Percentiles rank a stretch among this genome's conserved stretches.
Conservation (phyloP, 1,284 basidiomycete genomes). For the Ustilago crameri region DNA sequence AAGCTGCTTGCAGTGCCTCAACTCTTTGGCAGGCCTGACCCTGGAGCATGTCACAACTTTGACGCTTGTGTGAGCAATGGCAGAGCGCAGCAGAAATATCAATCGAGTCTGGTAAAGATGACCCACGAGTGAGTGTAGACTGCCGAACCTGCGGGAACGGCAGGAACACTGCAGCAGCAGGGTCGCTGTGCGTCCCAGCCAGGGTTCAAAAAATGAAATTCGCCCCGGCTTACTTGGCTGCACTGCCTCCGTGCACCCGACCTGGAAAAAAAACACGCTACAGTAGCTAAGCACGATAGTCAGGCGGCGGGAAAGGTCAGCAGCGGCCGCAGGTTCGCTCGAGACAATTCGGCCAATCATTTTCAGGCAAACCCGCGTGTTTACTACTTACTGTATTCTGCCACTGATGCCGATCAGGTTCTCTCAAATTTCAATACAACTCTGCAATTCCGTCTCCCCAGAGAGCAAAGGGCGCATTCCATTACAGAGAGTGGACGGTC, state of each 20-base stretch:
- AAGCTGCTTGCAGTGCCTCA: no score
- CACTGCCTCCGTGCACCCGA: neutral
- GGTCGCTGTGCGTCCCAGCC: neutral
- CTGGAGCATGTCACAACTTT: no score
- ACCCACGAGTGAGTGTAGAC: neutral
- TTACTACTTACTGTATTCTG: neutral
- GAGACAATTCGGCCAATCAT: constrained; percentile 5
- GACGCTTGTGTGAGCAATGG: neutral
- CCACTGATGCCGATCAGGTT: no score
- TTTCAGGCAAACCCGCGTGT: neutral
- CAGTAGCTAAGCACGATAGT: neutral
- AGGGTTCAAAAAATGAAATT: neutral
- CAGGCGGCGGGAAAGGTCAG: neutral
- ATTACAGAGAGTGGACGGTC: no score
- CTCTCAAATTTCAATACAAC: no score
- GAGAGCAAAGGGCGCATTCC: no score
- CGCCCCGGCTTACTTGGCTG: neutral
- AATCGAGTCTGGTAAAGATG: neutral
- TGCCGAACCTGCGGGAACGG: constrained; percentile 1
- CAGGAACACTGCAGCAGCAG: neutral
- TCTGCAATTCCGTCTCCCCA: no score
- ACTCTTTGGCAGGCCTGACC: neutral
- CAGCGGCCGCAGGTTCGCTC: constrained; percentile 14
- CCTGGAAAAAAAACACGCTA: neutral
- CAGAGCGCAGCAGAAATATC: neutral